Base-by-base conservation (phyloP, 306 rosid genomes). In the Medicago arabica region DNA sequence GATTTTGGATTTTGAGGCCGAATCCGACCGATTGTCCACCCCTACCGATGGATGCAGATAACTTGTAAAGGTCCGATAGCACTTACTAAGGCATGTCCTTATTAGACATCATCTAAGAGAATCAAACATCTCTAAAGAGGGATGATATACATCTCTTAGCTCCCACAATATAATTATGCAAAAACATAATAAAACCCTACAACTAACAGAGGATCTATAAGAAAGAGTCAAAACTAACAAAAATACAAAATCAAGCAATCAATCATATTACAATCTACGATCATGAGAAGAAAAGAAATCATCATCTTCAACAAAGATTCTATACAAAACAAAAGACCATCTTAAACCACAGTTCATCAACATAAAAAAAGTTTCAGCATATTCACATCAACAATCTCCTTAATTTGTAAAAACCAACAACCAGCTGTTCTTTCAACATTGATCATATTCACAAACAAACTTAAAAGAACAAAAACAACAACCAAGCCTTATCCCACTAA, bases 281-380 rank as follows among this genome's bases (percentile, higher is more conserved):
- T 12, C 76, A 13, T 44, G 34, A 19, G 34, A 53, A 64, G 38
- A 66, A 53, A 34, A 44, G 10, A 55, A 19, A 1, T 51, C 39
- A 14, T 66, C 73, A 1, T 44, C 43, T 72, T 64, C 41, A 47
- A 79, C 23, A 71, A 53, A 55, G 15, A 72, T 25, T 76, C 12
- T 53, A 65, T 13, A 54, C 12, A 4, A 58, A 69, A 34, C 19
- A 60, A 49, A 72, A 75, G 50, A 0, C 54, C 16, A 5, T 36
- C 66, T 58, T 43, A 36, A 9, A 28, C 44, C 2, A 34, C 73
- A 14, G 44, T 69, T 81, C 8, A 49, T 34, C 21, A 39, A 7
- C 68, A 61, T 53, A 64, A 46, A 28, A 71, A 54, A 67, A 57
- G 72, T 47, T 54, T 18, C 68, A 70, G 6, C 72, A 41, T 41